Conservation (phyloP, 352 stramenopile species). For the Pythium utonaiense region DNA sequence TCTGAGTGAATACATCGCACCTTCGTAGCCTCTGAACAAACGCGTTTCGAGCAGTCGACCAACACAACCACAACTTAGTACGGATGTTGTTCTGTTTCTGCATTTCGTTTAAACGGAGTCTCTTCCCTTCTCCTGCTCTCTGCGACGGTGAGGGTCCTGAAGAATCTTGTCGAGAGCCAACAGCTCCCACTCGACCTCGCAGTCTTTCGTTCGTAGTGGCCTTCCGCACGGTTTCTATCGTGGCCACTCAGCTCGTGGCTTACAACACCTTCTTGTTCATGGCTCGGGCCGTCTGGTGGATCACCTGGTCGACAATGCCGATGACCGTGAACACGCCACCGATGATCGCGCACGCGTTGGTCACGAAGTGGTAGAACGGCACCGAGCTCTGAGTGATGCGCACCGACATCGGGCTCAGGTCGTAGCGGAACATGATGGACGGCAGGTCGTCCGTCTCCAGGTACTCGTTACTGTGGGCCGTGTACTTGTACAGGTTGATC, state of each 20-base stretch:
- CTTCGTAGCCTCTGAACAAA: too few relatives aligned
- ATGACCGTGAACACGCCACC: slow-evolving; percentile 84
- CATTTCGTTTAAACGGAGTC: too few relatives aligned
- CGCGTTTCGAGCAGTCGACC: too few relatives aligned
- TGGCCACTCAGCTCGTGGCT: slow-evolving; percentile 11
- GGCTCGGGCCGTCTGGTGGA: slow-evolving; percentile 80
- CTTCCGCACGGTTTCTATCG: too few relatives aligned
- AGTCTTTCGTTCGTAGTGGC: too few relatives aligned
- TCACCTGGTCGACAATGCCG: slow-evolving; percentile 79
- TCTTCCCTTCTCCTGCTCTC: too few relatives aligned
- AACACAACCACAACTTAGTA: background rate
- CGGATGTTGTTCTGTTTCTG: background rate
- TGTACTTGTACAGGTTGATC: slow-evolving; percentile 89
- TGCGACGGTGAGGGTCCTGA: too few relatives aligned
- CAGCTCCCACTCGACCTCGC: too few relatives aligned
- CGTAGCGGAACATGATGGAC: slow-evolving; percentile 91
- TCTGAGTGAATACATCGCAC: too few relatives aligned
- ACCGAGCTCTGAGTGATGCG: slow-evolving; percentile 91
- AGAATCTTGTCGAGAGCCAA: too few relatives aligned
- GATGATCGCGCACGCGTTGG: slow-evolving; percentile 77
- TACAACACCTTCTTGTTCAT: slow-evolving; percentile 91
- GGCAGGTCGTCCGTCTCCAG: slow-evolving; percentile 81
- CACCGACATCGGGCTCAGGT: slow-evolving; percentile 91
- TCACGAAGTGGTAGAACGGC: slow-evolving; percentile 85
- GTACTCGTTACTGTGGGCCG: slow-evolving; percentile 87